Evolutionary conservation across 345 rosid species (phyloP), one percentile per base, ranked within the genome.

Genomic region (Salix udensis): DNA sequence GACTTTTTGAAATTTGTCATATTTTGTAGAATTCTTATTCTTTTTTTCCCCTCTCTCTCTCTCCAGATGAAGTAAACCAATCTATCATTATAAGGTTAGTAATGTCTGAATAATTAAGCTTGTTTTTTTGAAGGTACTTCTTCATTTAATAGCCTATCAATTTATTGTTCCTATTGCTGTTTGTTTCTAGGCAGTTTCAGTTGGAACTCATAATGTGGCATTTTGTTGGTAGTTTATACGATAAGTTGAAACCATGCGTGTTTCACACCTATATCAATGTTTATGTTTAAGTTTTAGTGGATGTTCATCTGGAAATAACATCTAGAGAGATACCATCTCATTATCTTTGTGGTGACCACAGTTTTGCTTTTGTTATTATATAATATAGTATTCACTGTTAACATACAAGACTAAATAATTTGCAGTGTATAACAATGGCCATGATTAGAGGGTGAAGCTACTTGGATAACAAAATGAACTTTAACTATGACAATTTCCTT

Each of bases 1-100:
- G 65, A 61, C 42, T 23, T 61, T 34, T 67, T 31, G 23, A 44
- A 73, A 39, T 55, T 42, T 40, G 42, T 67, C 18, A 67, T 64
- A 19, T 23, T 7, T 77, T 55, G 24, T 31, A 42, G 31, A 44
- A 61, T 55, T 84, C 82, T 86, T 78, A 82, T 73, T 79, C 42
- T n/a, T 74, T 78, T 78, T 21, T 18, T 12, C 26, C 77, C 84
- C 85, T 67, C n/a, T n/a, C n/a, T n/a, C n/a, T 81, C 16, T 77
- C 76, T 70, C 24, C 97, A 93, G 99, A 96, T 91, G 99, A 96
- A 90, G 98, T 96, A 69, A 93, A 96, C 82, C 98, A 93, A 87
- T 93, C 99, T 64, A 93, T 96, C 84, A 96, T 96, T 74, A 96
- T 96, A 89, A 96, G 99, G 98, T 95, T 78, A 83, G 96, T 86